Evolutionary conservation across 2,329 filamentous ascomycete species (phyloP).

Genomic region (Ustulina deusta): DNA sequence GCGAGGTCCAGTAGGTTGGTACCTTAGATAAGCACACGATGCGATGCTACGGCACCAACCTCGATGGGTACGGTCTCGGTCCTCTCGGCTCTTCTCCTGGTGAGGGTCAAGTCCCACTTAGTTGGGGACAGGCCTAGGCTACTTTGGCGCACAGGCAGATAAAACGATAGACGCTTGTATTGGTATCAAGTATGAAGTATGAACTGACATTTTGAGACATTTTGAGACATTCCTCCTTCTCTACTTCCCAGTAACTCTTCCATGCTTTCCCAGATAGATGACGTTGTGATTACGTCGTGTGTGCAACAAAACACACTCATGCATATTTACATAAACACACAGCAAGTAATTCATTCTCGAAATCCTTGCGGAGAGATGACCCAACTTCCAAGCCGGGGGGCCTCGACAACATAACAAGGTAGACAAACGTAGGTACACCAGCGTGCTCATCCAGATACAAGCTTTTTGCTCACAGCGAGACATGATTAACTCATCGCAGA

Average conservation of each 20-base stretch:
- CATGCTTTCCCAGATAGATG: neutral
- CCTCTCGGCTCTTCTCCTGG: conserved; percentile 24
- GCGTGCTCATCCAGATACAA: neutral
- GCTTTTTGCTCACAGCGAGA: neutral
- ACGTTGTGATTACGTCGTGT: neutral
- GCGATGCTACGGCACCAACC: conserved; percentile 24
- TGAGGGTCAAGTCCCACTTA: conserved; percentile 38
- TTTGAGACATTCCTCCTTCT: neutral
- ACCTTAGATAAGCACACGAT: conserved; percentile 5
- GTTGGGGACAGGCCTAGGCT: conserved; percentile 29
- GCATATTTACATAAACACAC: neutral
- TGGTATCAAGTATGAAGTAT: conserved; percentile 22
- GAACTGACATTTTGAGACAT: conserved; percentile 29
- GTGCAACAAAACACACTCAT: neutral
- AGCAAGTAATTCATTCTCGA: neutral
- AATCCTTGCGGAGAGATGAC: neutral
- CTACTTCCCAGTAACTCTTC: neutral
- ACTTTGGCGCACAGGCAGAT: conserved; percentile 30
- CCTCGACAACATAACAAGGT: neutral
- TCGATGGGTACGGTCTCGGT: conserved; percentile 21
- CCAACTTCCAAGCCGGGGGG: neutral
- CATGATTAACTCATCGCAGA: neutral
- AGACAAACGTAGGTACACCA: neutral
- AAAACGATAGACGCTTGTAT: conserved; percentile 26
- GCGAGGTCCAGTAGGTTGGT: conserved; percentile 55